These are phyloP conservation scores for Colletotrichum tanaceti DNA, from an alignment of 2,329 filamentous ascomycete genomes.

Conservation along the genomic window DNA sequence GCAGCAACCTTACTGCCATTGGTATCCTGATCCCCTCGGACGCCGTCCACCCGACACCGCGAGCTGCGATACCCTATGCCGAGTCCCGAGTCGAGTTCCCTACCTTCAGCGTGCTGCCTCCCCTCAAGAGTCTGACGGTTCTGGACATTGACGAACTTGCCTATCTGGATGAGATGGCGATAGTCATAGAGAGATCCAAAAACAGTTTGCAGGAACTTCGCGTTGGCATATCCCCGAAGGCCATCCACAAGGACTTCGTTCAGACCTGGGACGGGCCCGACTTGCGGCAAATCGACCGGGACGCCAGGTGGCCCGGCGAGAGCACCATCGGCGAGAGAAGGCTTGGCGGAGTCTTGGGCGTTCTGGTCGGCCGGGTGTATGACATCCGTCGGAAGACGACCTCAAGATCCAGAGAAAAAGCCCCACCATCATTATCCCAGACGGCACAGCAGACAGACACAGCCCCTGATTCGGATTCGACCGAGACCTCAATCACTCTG, in stretches of 20 bases:
- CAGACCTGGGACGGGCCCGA: slow-evolving; percentile 71
- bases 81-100: slow-evolving; percentile 78
- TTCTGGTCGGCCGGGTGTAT: slow-evolving; percentile 74
- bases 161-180: slow-evolving; percentile 85
- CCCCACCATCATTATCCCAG: not conserved
- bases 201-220: slow-evolving; percentile 75
- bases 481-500: not conserved
- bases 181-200: slow-evolving; percentile 78
- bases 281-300: slow-evolving; percentile 73
- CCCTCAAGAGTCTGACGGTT: slow-evolving; percentile 79
- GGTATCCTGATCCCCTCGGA: slow-evolving; percentile 52
- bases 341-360: slow-evolving; percentile 75
- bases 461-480: not conserved
- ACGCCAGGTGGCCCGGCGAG: slow-evolving; percentile 66
- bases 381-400: slow-evolving; percentile 59
- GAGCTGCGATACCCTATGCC: slow-evolving; percentile 59
- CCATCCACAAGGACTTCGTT: slow-evolving; percentile 62
- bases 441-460: slow-evolving; percentile 7
- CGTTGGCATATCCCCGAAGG: slow-evolving; percentile 73
- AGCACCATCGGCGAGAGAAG: slow-evolving; percentile 70
- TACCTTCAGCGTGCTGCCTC: slow-evolving; percentile 81
- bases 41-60: slow-evolving; percentile 47
- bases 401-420: slow-evolving; percentile 35
- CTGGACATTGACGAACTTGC: slow-evolving; percentile 85
- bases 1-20: slow-evolving; percentile 55